Percentiles rank a stretch among this genome's conserved stretches.
These are phyloP conservation scores for Trichoderma cornu-damae DNA, from an alignment of 2,329 filamentous ascomycete genomes.

Conservation along the genomic window DNA sequence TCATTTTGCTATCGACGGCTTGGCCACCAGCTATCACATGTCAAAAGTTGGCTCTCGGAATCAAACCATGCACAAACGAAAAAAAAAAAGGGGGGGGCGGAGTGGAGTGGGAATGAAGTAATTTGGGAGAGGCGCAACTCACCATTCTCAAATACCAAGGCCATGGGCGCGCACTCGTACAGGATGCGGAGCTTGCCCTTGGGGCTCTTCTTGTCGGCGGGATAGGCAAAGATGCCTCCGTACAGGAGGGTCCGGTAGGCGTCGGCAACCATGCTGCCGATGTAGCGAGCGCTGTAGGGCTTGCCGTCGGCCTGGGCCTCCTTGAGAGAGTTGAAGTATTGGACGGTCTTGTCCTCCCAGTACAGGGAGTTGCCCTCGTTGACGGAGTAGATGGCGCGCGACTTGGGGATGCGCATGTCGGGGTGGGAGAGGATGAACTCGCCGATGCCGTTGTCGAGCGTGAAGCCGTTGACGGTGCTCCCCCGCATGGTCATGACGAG, in stretches of 20 bases:
- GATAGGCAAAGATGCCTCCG: slow-evolving; percentile 95
- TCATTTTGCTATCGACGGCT: slow-evolving; percentile 86
- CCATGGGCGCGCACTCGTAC: slow-evolving; percentile 99
- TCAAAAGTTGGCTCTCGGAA: slow-evolving; percentile 27
- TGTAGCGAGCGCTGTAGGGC: slow-evolving; percentile 92
- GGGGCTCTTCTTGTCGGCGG: slow-evolving; percentile 94
- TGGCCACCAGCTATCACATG: slow-evolving; percentile 70
- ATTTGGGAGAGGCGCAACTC: slow-evolving; percentile 42
- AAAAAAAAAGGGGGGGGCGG: neutral
- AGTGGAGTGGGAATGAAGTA: neutral
- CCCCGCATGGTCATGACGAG: slow-evolving; percentile 96
- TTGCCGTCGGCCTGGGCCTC: slow-evolving; percentile 67
- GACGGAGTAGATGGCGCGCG: slow-evolving; percentile 87
- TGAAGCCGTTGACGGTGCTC: slow-evolving; percentile 92
- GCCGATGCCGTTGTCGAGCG: slow-evolving; percentile 89
- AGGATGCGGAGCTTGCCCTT: slow-evolving; percentile 97
- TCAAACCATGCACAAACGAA: neutral
- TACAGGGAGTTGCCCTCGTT: slow-evolving; percentile 98
- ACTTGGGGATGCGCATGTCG: slow-evolving; percentile 79
- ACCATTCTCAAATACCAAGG: slow-evolving; percentile 98
- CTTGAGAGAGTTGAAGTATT: slow-evolving; percentile 89
- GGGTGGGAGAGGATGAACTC: slow-evolving; percentile 99
- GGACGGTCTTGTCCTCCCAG: slow-evolving; percentile 83
- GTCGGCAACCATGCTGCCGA: slow-evolving; percentile 97
- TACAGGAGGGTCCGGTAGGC: slow-evolving; percentile 94